Base-by-base conservation (phyloP, 1,284 basidiomycete genomes). In the Stereum hirsutum region DNA sequence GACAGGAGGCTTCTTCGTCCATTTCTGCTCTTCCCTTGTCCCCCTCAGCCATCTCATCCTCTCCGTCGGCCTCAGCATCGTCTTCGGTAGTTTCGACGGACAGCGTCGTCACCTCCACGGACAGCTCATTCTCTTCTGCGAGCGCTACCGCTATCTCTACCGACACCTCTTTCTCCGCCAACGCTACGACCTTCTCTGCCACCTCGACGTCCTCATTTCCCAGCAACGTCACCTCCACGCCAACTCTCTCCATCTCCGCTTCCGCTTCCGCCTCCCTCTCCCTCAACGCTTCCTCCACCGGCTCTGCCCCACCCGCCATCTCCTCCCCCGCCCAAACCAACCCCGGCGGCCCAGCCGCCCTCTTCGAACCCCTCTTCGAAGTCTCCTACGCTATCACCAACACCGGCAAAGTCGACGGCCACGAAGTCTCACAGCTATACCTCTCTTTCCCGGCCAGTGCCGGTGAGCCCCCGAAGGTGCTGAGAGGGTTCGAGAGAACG, bases 361-460 rank as follows among this genome's bases (percentile, higher is more conserved):
- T 34, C 20, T 56, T 52, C 41, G 39, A 41, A 15, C 20, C 26
- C n/a, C 17, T 23, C 17, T 41, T 26, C 27, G 50, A 45, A 19
- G 56, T 61, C 8, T 48, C 50, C 1, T 64, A 61, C 51, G 47
- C 41, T 17, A 51, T 65, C 2, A 49, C 51, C 42, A 65, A 65
- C 47, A 57, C 54, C 6, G 63, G 63, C 17, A 33, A 38, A 7
- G 48, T 52, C 33, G 52, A 52, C 25, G 63, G 58, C 1, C 47
- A 48, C 28, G 56, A 59, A 48, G 55, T 57, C 20, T 11, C 41
- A 23, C 41, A 42, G 33, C 7, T 34, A 28, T 42, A 39, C 31
- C 30, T 42, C 31, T 3, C 15, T 5, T 34, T 34, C 41, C 41
- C 41, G 10, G 27, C 10, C 28, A n/a, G 20, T 12, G 31, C 12